Evolutionary conservation across 306 rosid species (phyloP).

Genomic region (Calophaca sinica): DNA sequence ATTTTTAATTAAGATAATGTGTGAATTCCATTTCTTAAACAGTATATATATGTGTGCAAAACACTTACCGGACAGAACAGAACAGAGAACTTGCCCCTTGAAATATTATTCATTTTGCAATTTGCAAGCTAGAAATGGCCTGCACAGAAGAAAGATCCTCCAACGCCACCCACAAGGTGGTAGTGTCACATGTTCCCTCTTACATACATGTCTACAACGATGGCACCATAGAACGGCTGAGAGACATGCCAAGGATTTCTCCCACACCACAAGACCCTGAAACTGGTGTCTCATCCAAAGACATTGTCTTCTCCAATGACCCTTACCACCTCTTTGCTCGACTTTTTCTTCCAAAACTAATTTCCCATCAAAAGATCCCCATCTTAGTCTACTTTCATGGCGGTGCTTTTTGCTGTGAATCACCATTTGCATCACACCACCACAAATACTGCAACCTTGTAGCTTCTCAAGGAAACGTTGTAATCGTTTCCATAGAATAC

Average conservation of each 20-base stretch:
- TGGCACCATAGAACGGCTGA: conserved; percentile 47
- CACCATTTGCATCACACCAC: conserved; percentile 50
- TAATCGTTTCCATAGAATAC: conserved; percentile 54
- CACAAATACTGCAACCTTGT: conserved; percentile 41
- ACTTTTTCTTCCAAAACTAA: conserved; percentile 20
- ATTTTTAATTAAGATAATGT: too few relatives aligned
- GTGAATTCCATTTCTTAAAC: too few relatives aligned
- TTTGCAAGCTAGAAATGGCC: too few relatives aligned
- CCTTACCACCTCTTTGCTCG: conserved; percentile 20
- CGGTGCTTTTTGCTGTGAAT: conserved; percentile 49
- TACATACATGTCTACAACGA: conserved; percentile 29
- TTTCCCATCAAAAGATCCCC: neutral
- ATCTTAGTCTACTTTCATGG: conserved; percentile 60
- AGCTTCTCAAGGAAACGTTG: conserved; percentile 46
- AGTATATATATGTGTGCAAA: too few relatives aligned
- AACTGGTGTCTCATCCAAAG: conserved; percentile 59
- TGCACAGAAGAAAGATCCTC: too few relatives aligned
- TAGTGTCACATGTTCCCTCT: conserved; percentile 36
- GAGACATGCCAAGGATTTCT: conserved; percentile 35
- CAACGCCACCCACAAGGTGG: neutral
- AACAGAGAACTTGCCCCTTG: too few relatives aligned
- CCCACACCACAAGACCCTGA: conserved; percentile 47
- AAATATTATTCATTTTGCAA: too few relatives aligned
- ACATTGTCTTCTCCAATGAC: conserved; percentile 22
- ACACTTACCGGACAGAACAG: too few relatives aligned